Evolutionary conservation across 331 rosid species (phyloP).

Genomic region (Spiraea crenata): DNA sequence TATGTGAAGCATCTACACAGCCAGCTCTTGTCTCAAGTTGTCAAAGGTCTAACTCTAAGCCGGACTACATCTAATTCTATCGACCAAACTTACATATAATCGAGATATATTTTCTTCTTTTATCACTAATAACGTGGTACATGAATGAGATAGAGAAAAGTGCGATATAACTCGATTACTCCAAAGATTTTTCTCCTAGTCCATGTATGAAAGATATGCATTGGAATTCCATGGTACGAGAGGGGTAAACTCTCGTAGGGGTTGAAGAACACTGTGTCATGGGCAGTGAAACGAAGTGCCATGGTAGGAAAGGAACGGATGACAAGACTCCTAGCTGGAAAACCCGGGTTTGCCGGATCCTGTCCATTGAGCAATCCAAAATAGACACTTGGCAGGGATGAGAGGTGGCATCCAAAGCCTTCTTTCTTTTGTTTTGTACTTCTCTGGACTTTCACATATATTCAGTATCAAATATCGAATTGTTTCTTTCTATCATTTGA

Average conservation of each 20-base stretch:
- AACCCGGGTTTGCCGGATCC: slow-evolving; percentile 86
- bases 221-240: slow-evolving; percentile 17
- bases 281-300: slow-evolving; percentile 36
- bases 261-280: slow-evolving; percentile 33
- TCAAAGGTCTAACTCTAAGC: slow-evolving; percentile 30
- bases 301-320: slow-evolving; percentile 38
- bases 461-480: slow-evolving; percentile 19
- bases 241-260: slow-evolving; percentile 25
- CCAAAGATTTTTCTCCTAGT: too few species aligned
- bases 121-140: too few species aligned
- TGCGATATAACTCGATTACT: too few species aligned
- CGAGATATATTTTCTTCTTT: too few species aligned
- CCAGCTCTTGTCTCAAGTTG: slow-evolving; percentile 49
- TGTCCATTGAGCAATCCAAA: slow-evolving; percentile 51
- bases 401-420: slow-evolving; percentile 48
- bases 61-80: neutral
- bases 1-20: slow-evolving; percentile 36
- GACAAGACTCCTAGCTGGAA: slow-evolving; percentile 59
- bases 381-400: slow-evolving; percentile 25
- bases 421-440: slow-evolving; percentile 15
- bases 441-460: neutral
- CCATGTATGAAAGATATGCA: slow-evolving; percentile 25
- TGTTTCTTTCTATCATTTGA: too few species aligned
- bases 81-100: too few species aligned
- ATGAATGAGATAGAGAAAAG: too few species aligned